Evolutionary conservation across 2,329 filamentous ascomycete genomes (phyloP).

Genomic region (Penicillium italicum): DNA sequence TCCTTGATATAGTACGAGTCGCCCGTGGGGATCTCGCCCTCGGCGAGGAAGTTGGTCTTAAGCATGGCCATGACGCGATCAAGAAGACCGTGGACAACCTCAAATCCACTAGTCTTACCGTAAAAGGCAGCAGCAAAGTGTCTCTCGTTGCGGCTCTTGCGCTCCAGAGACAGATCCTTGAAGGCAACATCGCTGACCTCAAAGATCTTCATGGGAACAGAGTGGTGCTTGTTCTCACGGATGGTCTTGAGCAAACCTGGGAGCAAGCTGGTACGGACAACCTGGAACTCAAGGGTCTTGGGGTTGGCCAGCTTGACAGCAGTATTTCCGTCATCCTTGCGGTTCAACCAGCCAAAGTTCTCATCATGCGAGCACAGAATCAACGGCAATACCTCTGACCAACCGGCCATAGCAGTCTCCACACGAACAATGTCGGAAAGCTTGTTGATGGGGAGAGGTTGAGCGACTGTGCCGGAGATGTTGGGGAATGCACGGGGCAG

Average conservation of each 20-base stretch:
- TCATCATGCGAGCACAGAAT: conserved; percentile 97
- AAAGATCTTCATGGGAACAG: conserved; percentile 86
- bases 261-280: conserved; percentile 80
- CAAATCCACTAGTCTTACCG: conserved; percentile 90
- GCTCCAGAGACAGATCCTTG: conserved; percentile 77
- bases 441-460: conserved; percentile 89
- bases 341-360: conserved; percentile 94
- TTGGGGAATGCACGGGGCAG: conserved; percentile 83
- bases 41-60: conserved; percentile 71
- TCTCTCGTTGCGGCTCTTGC: conserved; percentile 85
- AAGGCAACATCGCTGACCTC: conserved; percentile 88
- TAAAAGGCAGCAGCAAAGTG: conserved; percentile 97
- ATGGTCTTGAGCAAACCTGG: conserved; percentile 91
- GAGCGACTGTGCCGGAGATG: conserved; percentile 80
- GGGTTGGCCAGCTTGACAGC: conserved; percentile 86
- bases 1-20: conserved; percentile 91
- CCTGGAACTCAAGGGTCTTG: conserved; percentile 89
- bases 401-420: conserved; percentile 90
- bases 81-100: conserved; percentile 88
- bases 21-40: conserved; percentile 58
- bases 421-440: conserved; percentile 84
- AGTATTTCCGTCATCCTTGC: conserved; percentile 77
- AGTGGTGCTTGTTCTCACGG: conserved; percentile 85
- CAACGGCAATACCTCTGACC: conserved; percentile 92
- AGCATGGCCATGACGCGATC: conserved; percentile 93